Base-by-base conservation (phyloP, 306 rosid species). In the Vigna unguiculata region DNA sequence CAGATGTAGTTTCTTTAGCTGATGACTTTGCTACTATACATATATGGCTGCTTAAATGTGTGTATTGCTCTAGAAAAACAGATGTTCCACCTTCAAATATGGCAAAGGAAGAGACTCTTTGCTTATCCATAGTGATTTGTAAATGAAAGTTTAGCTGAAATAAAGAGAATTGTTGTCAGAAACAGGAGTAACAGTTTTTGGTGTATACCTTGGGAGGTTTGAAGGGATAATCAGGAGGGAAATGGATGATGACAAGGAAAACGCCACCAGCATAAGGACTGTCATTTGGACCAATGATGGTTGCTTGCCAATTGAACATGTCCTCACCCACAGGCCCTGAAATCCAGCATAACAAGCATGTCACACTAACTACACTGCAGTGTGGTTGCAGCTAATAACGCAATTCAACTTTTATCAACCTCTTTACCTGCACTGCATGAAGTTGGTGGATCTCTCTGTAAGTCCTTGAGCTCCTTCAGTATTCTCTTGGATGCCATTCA, bases 281-380 rank as follows among this genome's bases (percentile, higher is more conserved):
- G n/a, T 94, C 98, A 81, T 85, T 89, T 71, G 98, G 98, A 82
- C 96, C 98, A 16, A 94, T 90, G 34, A 94, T 92, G 62, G 98
- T 94, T 76, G 98, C 98, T 86, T 92, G 97, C 98, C 96, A 94
- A 75, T 92, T 96, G 75, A 92, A 92, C 96, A 94, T 92, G 76
- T 92, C 97, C 78, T 88, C 97, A 14, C 88, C 91, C 62, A 89
- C 92, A 74, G 96, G 98, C 32, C 98, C 98, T 94, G 85, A 78
- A 81, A 82, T 57, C 41, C 71, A 40, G 55, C 84, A 20, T 24
- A 70, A 68, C 63, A 76, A 65, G 38, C 72, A 79, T 54, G 60
- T 67, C 11, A 66, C 55, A 49, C 17, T 5, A 77, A 49, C 17
- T 5, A 77, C n/a, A 22, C 4, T 36, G 34, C 43, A 32, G 72